Evolutionary conservation across 2,329 filamentous ascomycete species (phyloP).

Genomic region (Penicillium hesseltinei): DNA sequence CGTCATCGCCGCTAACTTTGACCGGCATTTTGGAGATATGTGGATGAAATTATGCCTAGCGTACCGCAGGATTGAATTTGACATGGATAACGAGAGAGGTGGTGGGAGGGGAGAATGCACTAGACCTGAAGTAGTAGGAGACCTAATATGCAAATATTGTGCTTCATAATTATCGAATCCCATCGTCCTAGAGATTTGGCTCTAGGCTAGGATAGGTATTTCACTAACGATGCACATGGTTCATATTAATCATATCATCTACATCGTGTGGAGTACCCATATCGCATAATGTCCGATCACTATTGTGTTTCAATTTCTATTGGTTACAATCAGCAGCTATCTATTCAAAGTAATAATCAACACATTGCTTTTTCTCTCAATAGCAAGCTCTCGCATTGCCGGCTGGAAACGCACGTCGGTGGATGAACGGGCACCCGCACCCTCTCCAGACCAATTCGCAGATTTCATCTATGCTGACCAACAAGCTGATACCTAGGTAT

Average conservation of each 20-base stretch:
- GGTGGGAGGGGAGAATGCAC: not conserved
- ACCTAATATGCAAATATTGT: not conserved
- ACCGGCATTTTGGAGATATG: not conserved
- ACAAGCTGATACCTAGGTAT: not conserved
- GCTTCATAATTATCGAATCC: not conserved
- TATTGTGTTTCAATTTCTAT: not conserved
- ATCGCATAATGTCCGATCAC: not conserved
- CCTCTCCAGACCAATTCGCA: not conserved
- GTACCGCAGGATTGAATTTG: not conserved
- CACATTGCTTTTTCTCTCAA: not conserved
- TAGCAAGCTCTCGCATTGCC: not conserved
- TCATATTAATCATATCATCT: not conserved
- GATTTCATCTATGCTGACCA: not conserved
- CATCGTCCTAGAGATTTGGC: not conserved
- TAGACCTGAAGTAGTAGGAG: not conserved
- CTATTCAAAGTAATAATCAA: not conserved
- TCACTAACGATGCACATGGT: not conserved
- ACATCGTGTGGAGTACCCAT: not conserved
- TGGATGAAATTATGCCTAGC: not conserved
- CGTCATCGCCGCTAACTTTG: not conserved
- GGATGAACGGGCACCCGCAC: too few species aligned
- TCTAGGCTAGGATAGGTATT: not conserved
- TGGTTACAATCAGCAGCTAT: not conserved
- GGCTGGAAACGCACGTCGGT: not conserved
- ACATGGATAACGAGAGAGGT: not conserved